Evolutionary conservation across 2,329 filamentous ascomycete species (phyloP), one percentile per base, ranked within the genome.

Genomic region (Monascus ruber): DNA sequence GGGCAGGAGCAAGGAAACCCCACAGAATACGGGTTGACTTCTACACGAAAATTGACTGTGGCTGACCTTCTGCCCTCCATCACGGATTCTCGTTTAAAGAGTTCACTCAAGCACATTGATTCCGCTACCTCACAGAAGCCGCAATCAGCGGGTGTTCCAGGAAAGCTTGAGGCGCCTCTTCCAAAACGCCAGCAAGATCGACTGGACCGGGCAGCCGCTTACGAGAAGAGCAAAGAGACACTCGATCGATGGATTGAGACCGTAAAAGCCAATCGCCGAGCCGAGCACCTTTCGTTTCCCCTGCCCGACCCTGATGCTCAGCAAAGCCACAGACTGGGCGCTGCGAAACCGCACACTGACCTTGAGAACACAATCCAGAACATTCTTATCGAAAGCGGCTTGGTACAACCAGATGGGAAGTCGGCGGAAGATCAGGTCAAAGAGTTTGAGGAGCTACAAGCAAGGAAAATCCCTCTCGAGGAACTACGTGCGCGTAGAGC

Each of bases 191-290:
- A 94, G 51, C 89, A 96, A 60, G 87, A 88, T 56, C 79, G 80
- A 36, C 65, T 95, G 10, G 82, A 94, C 53, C 84, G 91, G 37
- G 70, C 72, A 38, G 86, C 79, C 24, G 91, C 91, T 2, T 93
- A 88, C 51, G 79, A 87, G 29, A 88, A 94, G 69, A 88, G 86
- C 37, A 94, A 93, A 53, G 82, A 95, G 61, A 89, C 87, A 0
- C 70, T 98, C 25, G 79, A 85, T 46, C 79, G 86, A 51, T 98
- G 91, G 91, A 82, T 82, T 27, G 89, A 95, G 44, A 96, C 91
- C 0, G 87, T 98, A 54, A 94, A 95, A 65, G 79, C 85, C 27
- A 95, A 95, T 61, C 82, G 91, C 43, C 76, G 86, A 50, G 88
- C 89, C 1, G 91, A 96, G 47, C 86, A 94, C 59, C 70, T 98